phyloP scores from a whole-genome alignment of 768 basidiomycete species.

The Paxillus rubicundulus region DNA sequence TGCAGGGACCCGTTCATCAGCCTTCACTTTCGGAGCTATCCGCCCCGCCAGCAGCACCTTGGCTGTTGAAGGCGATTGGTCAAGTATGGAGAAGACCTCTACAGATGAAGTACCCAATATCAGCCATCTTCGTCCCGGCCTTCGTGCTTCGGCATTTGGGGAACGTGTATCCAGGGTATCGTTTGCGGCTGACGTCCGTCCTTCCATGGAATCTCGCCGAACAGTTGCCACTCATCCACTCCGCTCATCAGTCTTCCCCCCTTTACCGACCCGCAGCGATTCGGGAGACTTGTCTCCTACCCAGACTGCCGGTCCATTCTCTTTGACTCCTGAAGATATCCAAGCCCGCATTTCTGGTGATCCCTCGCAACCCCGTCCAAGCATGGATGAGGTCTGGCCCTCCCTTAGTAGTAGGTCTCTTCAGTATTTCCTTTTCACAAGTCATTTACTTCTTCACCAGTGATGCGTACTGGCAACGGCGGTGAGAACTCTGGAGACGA shows the following conservation, averaged over 20 bases:
- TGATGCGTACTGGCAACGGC: conserved; percentile 66
- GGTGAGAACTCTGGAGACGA: conserved; percentile 33
- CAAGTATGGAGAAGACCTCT: conserved; percentile 36
- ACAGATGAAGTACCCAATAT: conserved; percentile 36
- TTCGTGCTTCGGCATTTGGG: conserved; percentile 47
- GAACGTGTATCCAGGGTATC: conserved; percentile 63
- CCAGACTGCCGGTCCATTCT: conserved; percentile 40
- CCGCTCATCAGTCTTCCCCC: conserved; percentile 40
- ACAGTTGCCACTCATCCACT: conserved; percentile 42
- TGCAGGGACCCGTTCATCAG: conserved; percentile 39
- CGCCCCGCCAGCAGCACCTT: conserved; percentile 46
- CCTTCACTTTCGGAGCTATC: conserved; percentile 59
- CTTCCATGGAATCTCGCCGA: conserved; percentile 44
- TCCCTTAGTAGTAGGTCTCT: conserved; percentile 58
- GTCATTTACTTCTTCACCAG: conserved; percentile 33
- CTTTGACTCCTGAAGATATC: conserved; percentile 62
- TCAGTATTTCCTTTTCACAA: background rate
- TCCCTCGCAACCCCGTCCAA: conserved; percentile 33
- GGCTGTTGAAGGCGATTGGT: conserved; percentile 42
- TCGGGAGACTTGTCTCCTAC: conserved; percentile 40
- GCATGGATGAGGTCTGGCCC: conserved; percentile 61
- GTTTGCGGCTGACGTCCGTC: conserved; percentile 61
- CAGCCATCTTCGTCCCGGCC: conserved; percentile 52
- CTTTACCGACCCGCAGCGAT: conserved; percentile 37
- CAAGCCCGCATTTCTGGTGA: conserved; percentile 45